These are phyloP conservation scores for Pseudonectria foliicola DNA, from an alignment of 2,329 filamentous ascomycete genomes.

Conservation along the genomic window DNA sequence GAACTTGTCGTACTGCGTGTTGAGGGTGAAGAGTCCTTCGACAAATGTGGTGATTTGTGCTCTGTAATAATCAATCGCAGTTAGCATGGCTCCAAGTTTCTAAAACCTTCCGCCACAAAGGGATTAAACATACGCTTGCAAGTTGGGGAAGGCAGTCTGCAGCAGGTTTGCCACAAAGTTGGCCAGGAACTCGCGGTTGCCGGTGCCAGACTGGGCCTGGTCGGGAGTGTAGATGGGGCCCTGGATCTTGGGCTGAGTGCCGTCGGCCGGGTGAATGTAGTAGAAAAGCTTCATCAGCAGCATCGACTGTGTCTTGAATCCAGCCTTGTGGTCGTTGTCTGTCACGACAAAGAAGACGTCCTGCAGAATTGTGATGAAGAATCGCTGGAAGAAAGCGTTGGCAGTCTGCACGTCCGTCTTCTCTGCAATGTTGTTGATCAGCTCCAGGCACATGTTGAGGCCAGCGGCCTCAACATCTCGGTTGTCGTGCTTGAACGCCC, in stretches of 20 bases:
- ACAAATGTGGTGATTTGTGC: slow-evolving; percentile 87
- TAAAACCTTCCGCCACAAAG: too few species aligned
- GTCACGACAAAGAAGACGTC: slow-evolving; percentile 98
- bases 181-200: slow-evolving; percentile 84
- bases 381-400: slow-evolving; percentile 95
- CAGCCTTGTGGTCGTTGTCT: slow-evolving; percentile 96
- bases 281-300: slow-evolving; percentile 93
- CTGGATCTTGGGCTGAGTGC: slow-evolving; percentile 72
- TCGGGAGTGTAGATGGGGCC: slow-evolving; percentile 84
- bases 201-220: slow-evolving; percentile 74
- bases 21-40: slow-evolving; percentile 78
- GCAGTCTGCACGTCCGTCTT: slow-evolving; percentile 79
- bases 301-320: slow-evolving; percentile 96
- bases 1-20: slow-evolving; percentile 88
- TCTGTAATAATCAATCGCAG: slow-evolving; percentile 34
- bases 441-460: slow-evolving; percentile 94
- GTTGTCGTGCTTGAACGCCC: slow-evolving; percentile 99
- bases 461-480: slow-evolving; percentile 94
- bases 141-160: slow-evolving; percentile 85
- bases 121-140: slow-evolving; percentile 79
- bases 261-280: slow-evolving; percentile 71
- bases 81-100: slow-evolving; percentile 27
- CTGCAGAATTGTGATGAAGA: slow-evolving; percentile 91
- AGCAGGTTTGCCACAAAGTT: slow-evolving; percentile 81
- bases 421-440: slow-evolving; percentile 96